Evolutionary conservation across 2,329 filamentous ascomycete species (phyloP), one percentile per base, ranked within the genome.

Genomic region (Lachnellula suecica): DNA sequence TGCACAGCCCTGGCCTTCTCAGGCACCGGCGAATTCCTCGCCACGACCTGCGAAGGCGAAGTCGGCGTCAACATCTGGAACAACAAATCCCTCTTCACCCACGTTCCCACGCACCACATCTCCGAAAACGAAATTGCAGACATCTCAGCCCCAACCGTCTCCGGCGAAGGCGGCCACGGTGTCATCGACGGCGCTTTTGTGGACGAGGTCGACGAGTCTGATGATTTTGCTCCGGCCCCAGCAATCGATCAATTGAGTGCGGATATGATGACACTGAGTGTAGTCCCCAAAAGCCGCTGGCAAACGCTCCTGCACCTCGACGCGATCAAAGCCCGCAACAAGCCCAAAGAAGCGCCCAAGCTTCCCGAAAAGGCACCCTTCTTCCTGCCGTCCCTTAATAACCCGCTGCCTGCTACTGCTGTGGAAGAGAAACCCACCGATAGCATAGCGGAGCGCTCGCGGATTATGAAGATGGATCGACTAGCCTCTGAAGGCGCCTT

Each of bases 21-120:
- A 0, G 79, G 79, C 1, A 96, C 91, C 0, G 94, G 93, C 13
- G 94, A 99, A 66, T 97, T 91, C 63, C 80, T 99, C n/a, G 94
- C 94, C 3, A 94, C 92, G 3, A 88, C 91, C 0, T 85, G 91
- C 48, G 84, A 91, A 49, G 88, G 87, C 52, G 84, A 87, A 58
- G 81, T 96, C 1, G 94, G 94, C 11, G 87, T 99, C n/a, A 87
- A 90, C 61, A 83, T 99, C 44, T 99, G 94, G 93, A 97, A 90
- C 20, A 99, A 99, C 72, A 89, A 89, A 65, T 87, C 88, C 0
- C 77, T 97, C 1, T 99, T 96, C 76, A 89, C 86, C 51, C 91
- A 96, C 62, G 84, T 96, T 0, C 87, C 92, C 0, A 95, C 91
- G 1, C 80, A 88, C 19, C 89, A 94, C 62, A 88, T 99, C 53